Percentiles rank a stretch among this genome's conserved stretches.
phyloP scores from a whole-genome alignment of 2,329 filamentous ascomycete species.

The Fusarium sarcochroum region DNA sequence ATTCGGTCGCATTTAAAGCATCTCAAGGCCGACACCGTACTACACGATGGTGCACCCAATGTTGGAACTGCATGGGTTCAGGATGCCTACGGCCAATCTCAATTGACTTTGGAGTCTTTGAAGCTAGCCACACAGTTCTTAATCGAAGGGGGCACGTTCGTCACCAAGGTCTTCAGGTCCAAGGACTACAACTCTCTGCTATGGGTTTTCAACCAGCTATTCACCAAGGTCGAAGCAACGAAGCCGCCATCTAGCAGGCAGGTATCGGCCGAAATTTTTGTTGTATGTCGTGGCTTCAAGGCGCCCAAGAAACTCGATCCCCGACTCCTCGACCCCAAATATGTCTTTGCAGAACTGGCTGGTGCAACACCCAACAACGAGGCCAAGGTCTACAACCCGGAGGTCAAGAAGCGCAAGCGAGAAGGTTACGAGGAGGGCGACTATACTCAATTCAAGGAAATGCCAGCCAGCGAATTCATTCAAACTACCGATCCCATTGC shows the following conservation, averaged over 20 bases:
- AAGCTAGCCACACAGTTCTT: constrained; percentile 96
- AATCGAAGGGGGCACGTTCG: constrained; percentile 89
- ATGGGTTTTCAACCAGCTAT: constrained; percentile 98
- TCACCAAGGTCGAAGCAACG: constrained; percentile 94
- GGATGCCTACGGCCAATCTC: constrained; percentile 88
- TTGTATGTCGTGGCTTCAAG: constrained; percentile 95
- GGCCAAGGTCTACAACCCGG: constrained; percentile 97
- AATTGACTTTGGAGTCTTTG: constrained; percentile 86
- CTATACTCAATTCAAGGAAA: constrained; percentile 91
- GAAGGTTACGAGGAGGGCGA: constrained; percentile 98
- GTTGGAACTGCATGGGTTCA: constrained; percentile 98
- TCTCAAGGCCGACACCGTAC: constrained; percentile 94
- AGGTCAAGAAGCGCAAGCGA: constrained; percentile 96
- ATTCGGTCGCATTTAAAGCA: constrained; percentile 92
- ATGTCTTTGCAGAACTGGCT: constrained; percentile 93
- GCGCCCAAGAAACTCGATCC: constrained; percentile 94
- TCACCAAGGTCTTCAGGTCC: constrained; percentile 96
- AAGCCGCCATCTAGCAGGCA: constrained; percentile 97
- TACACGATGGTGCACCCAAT: constrained; percentile 97
- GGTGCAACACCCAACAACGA: constrained; percentile 93
- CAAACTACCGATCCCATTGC: constrained; percentile 94
- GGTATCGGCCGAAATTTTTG: constrained; percentile 99
- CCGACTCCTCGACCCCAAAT: constrained; percentile 88
- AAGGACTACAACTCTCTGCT: constrained; percentile 97
- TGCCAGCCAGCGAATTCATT: constrained; percentile 91